Base-by-base conservation (phyloP, 2,329 filamentous ascomycete species). In the Teratosphaeria viscida region DNA sequence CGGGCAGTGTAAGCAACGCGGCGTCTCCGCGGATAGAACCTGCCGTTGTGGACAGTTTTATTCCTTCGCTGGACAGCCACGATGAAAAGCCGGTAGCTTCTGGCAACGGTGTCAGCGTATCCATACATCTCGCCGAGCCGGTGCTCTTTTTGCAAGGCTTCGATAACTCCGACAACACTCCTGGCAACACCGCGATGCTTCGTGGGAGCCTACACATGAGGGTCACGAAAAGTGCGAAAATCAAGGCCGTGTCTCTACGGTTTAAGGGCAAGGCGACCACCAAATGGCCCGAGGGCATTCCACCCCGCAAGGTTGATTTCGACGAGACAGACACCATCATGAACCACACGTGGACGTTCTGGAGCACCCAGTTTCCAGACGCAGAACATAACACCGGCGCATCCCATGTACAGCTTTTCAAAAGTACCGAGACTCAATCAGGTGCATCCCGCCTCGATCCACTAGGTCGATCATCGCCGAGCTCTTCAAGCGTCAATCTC, bases 231-330 rank as follows among this genome's bases (percentile, higher is more conserved):
- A 88, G 89, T 64, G 85, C 91, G 54, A 99, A 99, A 75, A 86
- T 99, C 65, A 96, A 96, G 77, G 87, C 90, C 3, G 83, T 99
- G 27, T 91, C 88, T 5, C 79, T 99, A 57, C 92, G 89, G 68
- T 89, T 99, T 66, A 83, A 86, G 49, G 94, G 92, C 34, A 87
- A 85, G 70, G 90, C 91, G 2, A 84, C 88, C 64, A 97, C 94
- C 1, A 91, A 96, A 70, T 99, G 94, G 94, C 92, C 94, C 16
- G 94, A 97, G 77, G 85, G 91, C 56, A 94, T 97, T 34, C 92
- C 94, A 2, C 91, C 92, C 0, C 82, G 87, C 60, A 96, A 95
- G 73, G 82, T 87, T 1, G 89, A 95, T 49, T 85, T 90, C 57
- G 87, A 85, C 67, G 91, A 97, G 70, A 88, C 90, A 63, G 88